Conservation (phyloP, 2,329 filamentous ascomycete species). For the Stagonosporopsis vannaccii region DNA sequence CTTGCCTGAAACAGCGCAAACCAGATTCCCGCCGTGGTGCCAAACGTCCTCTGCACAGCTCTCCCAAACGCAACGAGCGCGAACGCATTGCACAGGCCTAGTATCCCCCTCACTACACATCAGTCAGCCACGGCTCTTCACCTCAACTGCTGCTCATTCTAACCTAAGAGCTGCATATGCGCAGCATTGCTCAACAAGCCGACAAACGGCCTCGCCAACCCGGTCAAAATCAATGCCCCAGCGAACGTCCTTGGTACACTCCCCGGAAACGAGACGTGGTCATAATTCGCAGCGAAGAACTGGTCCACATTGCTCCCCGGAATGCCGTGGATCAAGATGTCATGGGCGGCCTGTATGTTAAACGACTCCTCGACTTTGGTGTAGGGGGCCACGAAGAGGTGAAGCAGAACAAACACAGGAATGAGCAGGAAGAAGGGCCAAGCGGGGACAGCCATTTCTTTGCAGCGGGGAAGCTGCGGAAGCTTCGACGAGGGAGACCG, state of each 20-base stretch:
- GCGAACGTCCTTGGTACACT: conserved; percentile 91
- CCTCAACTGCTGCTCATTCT: conserved; percentile 4
- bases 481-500: neutral
- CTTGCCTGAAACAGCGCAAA: conserved; percentile 78
- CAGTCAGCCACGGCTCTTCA: neutral
- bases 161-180: conserved; percentile 66
- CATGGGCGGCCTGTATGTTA: conserved; percentile 92
- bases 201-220: conserved; percentile 72
- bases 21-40: conserved; percentile 74
- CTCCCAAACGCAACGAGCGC: conserved; percentile 71
- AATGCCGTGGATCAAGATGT: conserved; percentile 82
- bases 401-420: conserved; percentile 58
- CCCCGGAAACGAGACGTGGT: conserved; percentile 90
- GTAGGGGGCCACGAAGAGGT: conserved; percentile 80
- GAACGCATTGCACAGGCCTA: conserved; percentile 78
- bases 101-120: conserved; percentile 70
- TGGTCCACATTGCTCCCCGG: conserved; percentile 64
- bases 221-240: conserved; percentile 78
- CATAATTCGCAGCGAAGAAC: conserved; percentile 71
- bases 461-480: neutral
- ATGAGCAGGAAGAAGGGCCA: conserved; percentile 43
- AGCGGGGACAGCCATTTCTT: conserved; percentile 30
- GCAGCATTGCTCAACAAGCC: conserved; percentile 62
- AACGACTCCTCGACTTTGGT: conserved; percentile 99
- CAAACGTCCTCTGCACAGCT: conserved; percentile 72